phyloP scores from a whole-genome alignment of 495 filamentous ascomycete genomes.

The Penicillium malachiteum region DNA sequence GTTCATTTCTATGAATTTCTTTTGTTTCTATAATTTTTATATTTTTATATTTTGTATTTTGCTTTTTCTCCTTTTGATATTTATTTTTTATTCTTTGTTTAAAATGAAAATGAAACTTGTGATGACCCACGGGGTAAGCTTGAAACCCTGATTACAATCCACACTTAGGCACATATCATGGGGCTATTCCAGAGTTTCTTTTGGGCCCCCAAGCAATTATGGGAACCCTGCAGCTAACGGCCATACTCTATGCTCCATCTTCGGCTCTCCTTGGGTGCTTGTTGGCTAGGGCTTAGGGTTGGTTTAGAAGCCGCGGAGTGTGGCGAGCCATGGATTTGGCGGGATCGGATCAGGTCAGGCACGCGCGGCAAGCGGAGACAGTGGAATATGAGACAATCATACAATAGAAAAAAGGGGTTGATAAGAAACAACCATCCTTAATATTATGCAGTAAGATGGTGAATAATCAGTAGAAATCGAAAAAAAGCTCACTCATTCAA shows the following conservation, averaged over 20 bases:
- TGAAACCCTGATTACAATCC: slow-evolving; percentile 20
- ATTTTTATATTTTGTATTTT: no score
- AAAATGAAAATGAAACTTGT: slow-evolving; percentile 9
- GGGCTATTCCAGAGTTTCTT: background rate
- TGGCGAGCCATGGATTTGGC: slow-evolving; percentile 15
- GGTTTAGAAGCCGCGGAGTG: background rate
- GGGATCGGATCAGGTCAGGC: slow-evolving; percentile 15
- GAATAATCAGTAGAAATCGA: background rate
- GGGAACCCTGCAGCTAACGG: background rate
- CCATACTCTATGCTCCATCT: background rate
- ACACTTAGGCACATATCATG: slow-evolving; percentile 3
- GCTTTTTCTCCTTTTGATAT: background rate
- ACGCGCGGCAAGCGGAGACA: slow-evolving; percentile 12
- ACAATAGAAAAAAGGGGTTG: background rate
- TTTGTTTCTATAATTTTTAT: no score
- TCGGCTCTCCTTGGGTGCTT: background rate
- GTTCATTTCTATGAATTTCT: background rate
- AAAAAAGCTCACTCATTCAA: slow-evolving; percentile 14
- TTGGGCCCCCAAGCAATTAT: background rate
- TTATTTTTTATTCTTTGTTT: slow-evolving; percentile 1
- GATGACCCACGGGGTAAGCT: slow-evolving; percentile 19
- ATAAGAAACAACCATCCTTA: background rate
- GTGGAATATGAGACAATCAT: background rate
- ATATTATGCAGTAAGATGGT: background rate
- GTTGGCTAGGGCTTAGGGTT: slow-evolving; percentile 29